Conservation (phyloP, 345 rosid genomes). For the Heritiera fomes region DNA sequence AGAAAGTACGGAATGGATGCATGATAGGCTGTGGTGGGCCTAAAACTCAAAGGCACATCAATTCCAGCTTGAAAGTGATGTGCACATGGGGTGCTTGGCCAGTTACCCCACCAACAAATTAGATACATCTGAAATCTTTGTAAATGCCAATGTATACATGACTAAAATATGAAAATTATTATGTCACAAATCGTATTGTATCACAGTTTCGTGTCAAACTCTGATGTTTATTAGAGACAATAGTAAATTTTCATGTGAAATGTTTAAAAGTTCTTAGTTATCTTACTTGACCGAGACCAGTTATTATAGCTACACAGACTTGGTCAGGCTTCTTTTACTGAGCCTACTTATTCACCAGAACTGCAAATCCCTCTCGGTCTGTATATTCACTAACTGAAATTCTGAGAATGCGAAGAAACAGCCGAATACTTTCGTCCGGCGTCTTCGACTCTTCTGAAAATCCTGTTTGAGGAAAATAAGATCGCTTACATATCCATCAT, state of each 20-base stretch:
- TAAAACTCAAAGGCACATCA: constrained; percentile 21
- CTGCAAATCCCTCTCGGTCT: constrained; percentile 63
- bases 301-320: background rate
- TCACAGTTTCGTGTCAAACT: no score
- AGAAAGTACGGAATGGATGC: background rate
- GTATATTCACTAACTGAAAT: constrained; percentile 53
- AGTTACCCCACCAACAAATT: no score
- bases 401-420: constrained; percentile 68
- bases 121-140: no score
- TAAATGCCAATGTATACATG: no score
- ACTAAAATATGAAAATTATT: no score
- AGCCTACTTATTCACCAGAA: background rate
- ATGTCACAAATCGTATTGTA: no score
- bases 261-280: no score
- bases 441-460: constrained; percentile 61
- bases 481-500: background rate
- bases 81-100: constrained; percentile 41
- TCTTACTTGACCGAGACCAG: background rate
- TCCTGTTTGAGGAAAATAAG: constrained; percentile 41
- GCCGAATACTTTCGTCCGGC: constrained; percentile 46
- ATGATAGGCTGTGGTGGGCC: constrained; percentile 38
- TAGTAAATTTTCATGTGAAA: no score
- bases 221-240: no score
- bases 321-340: background rate
- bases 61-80: constrained; percentile 38